A percentile compares a stretch with the other conserved stretches of the same genome.
phyloP scores from a whole-genome alignment of 129 eudicot genomes.

The Pseudognaphalium luteoalbum region DNA sequence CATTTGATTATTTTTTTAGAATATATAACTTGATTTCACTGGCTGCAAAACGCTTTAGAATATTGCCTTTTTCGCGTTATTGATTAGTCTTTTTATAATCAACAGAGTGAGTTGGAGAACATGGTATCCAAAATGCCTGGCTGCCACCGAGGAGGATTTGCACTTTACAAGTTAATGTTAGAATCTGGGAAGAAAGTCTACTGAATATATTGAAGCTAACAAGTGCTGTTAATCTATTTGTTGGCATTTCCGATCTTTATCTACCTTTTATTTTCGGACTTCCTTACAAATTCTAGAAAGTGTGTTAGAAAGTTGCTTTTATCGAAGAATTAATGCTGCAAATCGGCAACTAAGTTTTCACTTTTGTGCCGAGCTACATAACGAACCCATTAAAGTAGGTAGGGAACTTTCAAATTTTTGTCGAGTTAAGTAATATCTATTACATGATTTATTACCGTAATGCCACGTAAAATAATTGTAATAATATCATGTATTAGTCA shows the following conservation, averaged over 20 bases:
- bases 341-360: no score
- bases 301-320: no score
- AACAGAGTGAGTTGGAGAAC: slow-evolving; percentile 65
- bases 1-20: neutral
- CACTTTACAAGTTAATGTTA: slow-evolving; percentile 74
- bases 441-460: no score
- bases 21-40: neutral
- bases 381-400: no score
- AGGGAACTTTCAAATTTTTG: no score
- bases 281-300: neutral
- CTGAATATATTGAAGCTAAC: slow-evolving; percentile 8
- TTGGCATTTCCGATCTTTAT: no score
- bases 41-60: neutral
- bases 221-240: neutral
- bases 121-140: slow-evolving; percentile 87
- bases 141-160: slow-evolving; percentile 95
- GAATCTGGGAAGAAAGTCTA: slow-evolving; percentile 30
- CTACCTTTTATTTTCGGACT: neutral
- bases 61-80: neutral
- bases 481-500: no score
- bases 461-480: no score
- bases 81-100: slow-evolving; percentile 12
- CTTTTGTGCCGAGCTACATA: no score
- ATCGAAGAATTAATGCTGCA: no score
- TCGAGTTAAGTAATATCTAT: no score